These are phyloP conservation scores for Phymatotrichopsis omnivora DNA, from an alignment of 2,329 filamentous ascomycete genomes.

Conservation along the genomic window DNA sequence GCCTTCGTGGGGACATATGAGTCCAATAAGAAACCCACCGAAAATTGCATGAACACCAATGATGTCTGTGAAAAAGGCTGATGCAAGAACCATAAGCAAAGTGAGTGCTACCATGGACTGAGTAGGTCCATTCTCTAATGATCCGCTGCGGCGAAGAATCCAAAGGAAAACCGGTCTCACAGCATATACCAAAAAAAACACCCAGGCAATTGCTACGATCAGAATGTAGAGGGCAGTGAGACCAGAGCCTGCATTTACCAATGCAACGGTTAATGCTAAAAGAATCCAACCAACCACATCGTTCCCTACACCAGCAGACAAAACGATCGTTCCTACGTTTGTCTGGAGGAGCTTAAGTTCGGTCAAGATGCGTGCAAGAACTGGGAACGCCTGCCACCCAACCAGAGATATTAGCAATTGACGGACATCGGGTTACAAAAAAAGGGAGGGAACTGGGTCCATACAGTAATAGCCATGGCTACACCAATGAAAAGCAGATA, in stretches of 20 bases:
- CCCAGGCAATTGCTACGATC: slow-evolving; percentile 62
- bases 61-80: slow-evolving; percentile 77
- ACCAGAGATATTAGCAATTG: slow-evolving; percentile 1
- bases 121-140: slow-evolving; percentile 76
- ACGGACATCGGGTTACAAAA: slow-evolving; percentile 5
- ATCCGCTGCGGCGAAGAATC: slow-evolving; percentile 61
- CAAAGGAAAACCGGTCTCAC: slow-evolving; percentile 67
- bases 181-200: slow-evolving; percentile 61
- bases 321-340: slow-evolving; percentile 73
- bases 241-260: slow-evolving; percentile 79
- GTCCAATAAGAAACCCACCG: slow-evolving; percentile 76
- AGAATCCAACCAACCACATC: slow-evolving; percentile 88
- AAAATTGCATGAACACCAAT: slow-evolving; percentile 95
- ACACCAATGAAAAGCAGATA: slow-evolving; percentile 72
- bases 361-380: slow-evolving; percentile 85
- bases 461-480: slow-evolving; percentile 78
- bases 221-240: slow-evolving; percentile 78
- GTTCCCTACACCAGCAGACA: slow-evolving; percentile 86
- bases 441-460: slow-evolving; percentile 25
- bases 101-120: slow-evolving; percentile 78
- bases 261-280: slow-evolving; percentile 80
- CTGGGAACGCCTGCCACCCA: slow-evolving; percentile 56
- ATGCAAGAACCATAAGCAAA: slow-evolving; percentile 64
- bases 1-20: slow-evolving; percentile 83
- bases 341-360: slow-evolving; percentile 79